Evolutionary conservation across 768 basidiomycete genomes (phyloP), one percentile per base, ranked within the genome.

Genomic region (Nidularia pulvinata): DNA sequence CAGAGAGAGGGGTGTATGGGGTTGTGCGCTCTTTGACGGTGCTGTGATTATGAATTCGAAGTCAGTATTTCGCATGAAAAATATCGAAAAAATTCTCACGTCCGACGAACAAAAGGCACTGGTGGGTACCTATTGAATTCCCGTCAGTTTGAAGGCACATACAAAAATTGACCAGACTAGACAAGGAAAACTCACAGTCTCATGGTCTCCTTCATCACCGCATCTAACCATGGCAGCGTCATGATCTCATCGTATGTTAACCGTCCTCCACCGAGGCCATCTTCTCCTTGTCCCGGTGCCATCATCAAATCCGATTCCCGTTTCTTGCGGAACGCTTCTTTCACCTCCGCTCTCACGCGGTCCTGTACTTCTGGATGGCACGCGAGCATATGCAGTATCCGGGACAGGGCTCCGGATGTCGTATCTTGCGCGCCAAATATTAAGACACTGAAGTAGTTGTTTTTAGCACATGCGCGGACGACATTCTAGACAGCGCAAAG

Each of bases 341-440:
- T 63, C 32, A 78, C 56, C 61, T 81, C 79, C 36, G 68, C 50
- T 32, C 77, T 62, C 2, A 79, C 57, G 34, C 57, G 56, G 14
- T 64, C 56, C 58, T 82, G 80, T n/a, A 71, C 57, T n/a, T 73
- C 69, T 5, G 59, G 69, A 50, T 76, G 62, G 1, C 49, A 53
- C 4, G 78, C 63, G 32, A 82, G 64, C 45, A 72, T 59, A 54
- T 73, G 65, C 5, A 81, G 61, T 36, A 75, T 69, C 1, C 79
- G 71, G 11, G 74, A 73, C 44, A 82, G 55, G 1, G 74, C 69
- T 4, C 76, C 72, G 2, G 79, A 74, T 0, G 78, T 77, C 6
- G 80, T 82, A 53, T 81, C 80, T 52, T 77, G 76, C 2, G 76
- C 80, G 2, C 79, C 78, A 56, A 82, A 79, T 14, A 80, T 74